Conservation (phyloP, 257 asterid genomes). For the Jacaranda copaia region DNA sequence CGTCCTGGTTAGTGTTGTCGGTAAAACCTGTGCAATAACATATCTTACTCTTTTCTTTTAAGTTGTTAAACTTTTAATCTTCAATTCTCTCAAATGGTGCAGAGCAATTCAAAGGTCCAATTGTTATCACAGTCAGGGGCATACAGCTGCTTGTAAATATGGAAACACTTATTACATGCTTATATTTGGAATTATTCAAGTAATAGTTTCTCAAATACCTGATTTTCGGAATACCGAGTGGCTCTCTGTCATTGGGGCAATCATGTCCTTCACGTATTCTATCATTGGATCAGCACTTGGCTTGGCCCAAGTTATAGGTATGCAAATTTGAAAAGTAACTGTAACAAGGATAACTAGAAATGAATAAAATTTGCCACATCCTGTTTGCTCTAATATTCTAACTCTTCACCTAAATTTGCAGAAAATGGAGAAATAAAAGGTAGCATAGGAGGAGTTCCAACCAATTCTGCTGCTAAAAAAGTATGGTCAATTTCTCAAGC, state of each 20-base stretch:
- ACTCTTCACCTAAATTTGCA: constrained; percentile 34
- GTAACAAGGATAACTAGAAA: not conserved
- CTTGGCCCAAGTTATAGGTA: constrained; percentile 76
- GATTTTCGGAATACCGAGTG: constrained; percentile 67
- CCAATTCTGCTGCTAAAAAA: constrained; percentile 51
- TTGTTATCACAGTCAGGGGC: constrained; percentile 76
- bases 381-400: not conserved
- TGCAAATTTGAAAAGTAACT: not conserved
- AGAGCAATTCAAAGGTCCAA: constrained; percentile 81
- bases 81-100: constrained; percentile 27
- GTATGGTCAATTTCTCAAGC: constrained; percentile 69
- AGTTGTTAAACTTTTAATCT: not conserved
- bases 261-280: constrained; percentile 79
- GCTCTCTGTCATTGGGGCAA: constrained; percentile 74
- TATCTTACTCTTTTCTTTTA: not conserved
- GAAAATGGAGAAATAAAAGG: constrained; percentile 78
- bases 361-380: not conserved
- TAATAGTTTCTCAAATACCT: constrained; percentile 71
- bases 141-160: constrained; percentile 52
- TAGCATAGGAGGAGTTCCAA: constrained; percentile 63
- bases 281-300: constrained; percentile 73
- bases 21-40: not conserved
- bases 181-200: constrained; percentile 68
- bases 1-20: not conserved
- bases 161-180: constrained; percentile 54